Evolutionary conservation across 1,284 basidiomycete genomes (phyloP), one percentile per base, ranked within the genome.

Genomic region (Cryptococcus sp.): DNA sequence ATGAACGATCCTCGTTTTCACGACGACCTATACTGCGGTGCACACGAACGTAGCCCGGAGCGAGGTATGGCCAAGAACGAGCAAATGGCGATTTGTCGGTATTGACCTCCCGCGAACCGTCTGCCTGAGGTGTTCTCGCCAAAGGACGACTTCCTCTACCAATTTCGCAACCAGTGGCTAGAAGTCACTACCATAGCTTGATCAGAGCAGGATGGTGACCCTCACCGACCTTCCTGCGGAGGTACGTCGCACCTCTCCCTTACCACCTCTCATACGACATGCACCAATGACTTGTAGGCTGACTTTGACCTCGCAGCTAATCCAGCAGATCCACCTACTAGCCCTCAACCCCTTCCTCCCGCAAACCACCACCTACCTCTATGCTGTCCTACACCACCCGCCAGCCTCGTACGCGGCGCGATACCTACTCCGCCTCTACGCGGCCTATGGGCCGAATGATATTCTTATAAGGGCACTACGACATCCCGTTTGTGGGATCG

Each of bases 261-360:
- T 25, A n/a, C n/a, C n/a, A n/a, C n/a, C n/a, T n/a, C n/a, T n/a
- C n/a, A 35, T 10, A 35, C 7, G 8, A 35, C 31, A 5, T 13
- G 31, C 15, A 7, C 16, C 16, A 19, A 38, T 2, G 25, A 3
- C 23, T 7, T 5, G 15, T 44, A 20, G 17, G 38, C 52, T 47
- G n/a, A 35, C 52, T 23, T 17, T 22, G 22, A 13, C 25, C 7
- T 41, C 7, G 15, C 61, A 91, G 90, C 80, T 93, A 5, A 73
- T 91, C 0, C 87, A 88, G 65, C 84, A 89, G 55, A 82, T 92
- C 23, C 87, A 91, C 61, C 81, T 88, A 15, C 82, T 81, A 60
- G 84, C 88, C 0, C 75, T 83, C 11, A 90, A 87, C 16, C 79
- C 83, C 35, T 66, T 74, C 45, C 77, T 93, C 17, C 88, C 89